Base-by-base conservation (phyloP, 495 filamentous ascomycete genomes). In the Penicillium antarcticum region DNA sequence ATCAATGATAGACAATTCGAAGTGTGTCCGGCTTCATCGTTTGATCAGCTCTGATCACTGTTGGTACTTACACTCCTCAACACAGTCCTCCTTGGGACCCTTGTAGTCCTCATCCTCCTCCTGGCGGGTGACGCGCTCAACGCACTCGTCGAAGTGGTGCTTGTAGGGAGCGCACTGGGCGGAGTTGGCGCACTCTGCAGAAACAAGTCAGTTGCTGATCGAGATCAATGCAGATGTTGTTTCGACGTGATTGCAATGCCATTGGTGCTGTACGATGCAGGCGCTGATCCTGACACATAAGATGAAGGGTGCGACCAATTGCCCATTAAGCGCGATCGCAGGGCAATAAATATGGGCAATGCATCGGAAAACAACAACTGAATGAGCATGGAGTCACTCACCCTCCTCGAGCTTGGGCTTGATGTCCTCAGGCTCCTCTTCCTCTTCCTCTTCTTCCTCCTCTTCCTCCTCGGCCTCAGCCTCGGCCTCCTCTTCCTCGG, bases 121-220 rank as follows among this genome's bases (percentile, higher is more conserved):
- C 68, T 87, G 83, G 60, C 71, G 72, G 50, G 85, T 92, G 57
- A 97, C 94, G 59, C 94, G 90, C 78, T 95, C 91, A 61, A 90
- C 88, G 69, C 94, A 98, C 73, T 96, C 91, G 55, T 97, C 92
- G 73, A 84, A 97, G 80, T 98, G 94, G 81, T 97, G 92, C 83
- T 97, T 98, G 58, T 81, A 80, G 24, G 87, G 86, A 39, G 84
- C 77, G 75, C 94, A 98, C 73, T 88, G 75, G 65, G 88, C 81
- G 50, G 91, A 89, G 65, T 88, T 79, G 69, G 80, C 80, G 79
- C 95, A 98, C 58, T 95, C 95, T 98, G 72, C 55, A 61, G 26
- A 16, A 40, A 13, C 34, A 9, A n/a, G 51, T 68, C 42, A 58
- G 58, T 41, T 35, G 50, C 38, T 31, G 36, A 39, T 60, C 14